Percentiles rank a stretch among this genome's conserved stretches.
Conservation (phyloP, 2,329 filamentous ascomycete species). For the Gremmenia infestans region DNA sequence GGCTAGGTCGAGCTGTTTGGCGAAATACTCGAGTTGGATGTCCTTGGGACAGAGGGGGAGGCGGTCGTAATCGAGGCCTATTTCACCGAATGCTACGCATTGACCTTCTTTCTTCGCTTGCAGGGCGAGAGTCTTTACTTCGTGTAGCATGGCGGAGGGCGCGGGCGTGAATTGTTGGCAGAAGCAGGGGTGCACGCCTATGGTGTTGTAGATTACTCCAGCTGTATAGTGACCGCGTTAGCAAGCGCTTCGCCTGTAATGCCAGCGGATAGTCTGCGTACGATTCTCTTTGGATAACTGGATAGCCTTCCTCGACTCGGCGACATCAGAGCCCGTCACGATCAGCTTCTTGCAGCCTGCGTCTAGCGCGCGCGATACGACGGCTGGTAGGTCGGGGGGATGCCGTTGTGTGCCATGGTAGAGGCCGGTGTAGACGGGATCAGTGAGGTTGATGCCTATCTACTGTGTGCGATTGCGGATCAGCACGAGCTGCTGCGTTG, state of each 20-base stretch:
- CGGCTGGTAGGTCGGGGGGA: conserved; percentile 66
- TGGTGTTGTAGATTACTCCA: conserved; percentile 78
- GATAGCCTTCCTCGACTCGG: conserved; percentile 70
- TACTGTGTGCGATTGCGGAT: conserved; percentile 29
- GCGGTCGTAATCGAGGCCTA: conserved; percentile 94
- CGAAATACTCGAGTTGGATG: conserved; percentile 80
- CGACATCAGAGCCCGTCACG: conserved; percentile 84
- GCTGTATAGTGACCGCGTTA: conserved; percentile 43
- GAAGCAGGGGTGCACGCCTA: conserved; percentile 90
- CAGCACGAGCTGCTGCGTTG: neutral
- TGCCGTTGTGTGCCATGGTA: conserved; percentile 78
- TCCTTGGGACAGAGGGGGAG: conserved; percentile 75
- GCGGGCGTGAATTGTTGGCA: conserved; percentile 69
- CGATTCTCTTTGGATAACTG: conserved; percentile 69
- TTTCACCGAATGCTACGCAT: conserved; percentile 80
- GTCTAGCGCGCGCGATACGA: conserved; percentile 71
- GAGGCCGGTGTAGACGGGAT: conserved; percentile 79
- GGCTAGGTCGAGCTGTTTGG: conserved; percentile 51
- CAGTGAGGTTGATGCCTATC: conserved; percentile 94
- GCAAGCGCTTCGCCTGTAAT: conserved; percentile 24
- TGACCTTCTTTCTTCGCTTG: conserved; percentile 40
- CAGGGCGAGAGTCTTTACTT: conserved; percentile 60
- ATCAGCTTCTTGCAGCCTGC: conserved; percentile 86
- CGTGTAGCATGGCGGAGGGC: conserved; percentile 46
- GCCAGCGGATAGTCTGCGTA: conserved; percentile 33